Conservation (phyloP, 306 rosid genomes). For the Arachis hypogaea region DNA sequence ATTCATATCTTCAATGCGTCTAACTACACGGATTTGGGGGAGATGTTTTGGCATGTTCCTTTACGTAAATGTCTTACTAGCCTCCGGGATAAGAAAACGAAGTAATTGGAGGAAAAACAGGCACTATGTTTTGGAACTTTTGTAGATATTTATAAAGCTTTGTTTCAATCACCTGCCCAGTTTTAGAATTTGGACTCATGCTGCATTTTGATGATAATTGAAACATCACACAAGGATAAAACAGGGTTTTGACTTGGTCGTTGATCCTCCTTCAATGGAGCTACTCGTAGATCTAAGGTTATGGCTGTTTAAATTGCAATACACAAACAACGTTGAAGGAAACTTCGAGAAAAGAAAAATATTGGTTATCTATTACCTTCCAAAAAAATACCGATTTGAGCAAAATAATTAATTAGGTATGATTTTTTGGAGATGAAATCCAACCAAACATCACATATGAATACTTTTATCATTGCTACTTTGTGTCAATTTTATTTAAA, state of each 20-base stretch:
- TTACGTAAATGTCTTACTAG: not conserved
- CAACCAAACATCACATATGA: not conserved
- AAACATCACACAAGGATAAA: not conserved
- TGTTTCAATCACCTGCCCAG: not conserved
- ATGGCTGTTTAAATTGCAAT: not conserved
- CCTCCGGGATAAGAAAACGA: not conserved
- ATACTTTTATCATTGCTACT: not conserved
- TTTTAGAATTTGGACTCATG: not conserved
- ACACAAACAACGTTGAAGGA: no score
- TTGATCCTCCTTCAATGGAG: constrained; percentile 27
- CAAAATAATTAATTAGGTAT: not conserved
- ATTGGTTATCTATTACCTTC: no score
- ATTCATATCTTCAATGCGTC: not conserved
- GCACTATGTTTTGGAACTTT: constrained; percentile 1
- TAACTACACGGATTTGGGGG: not conserved
- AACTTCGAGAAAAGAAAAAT: no score
- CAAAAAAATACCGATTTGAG: not conserved
- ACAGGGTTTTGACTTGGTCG: not conserved
- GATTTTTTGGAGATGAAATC: not conserved
- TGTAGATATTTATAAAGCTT: not conserved
- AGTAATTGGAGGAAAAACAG: not conserved
- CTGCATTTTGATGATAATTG: not conserved
- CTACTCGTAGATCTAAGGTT: not conserved
- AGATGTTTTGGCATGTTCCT: constrained; percentile 1
- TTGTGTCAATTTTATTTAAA: not conserved